phyloP scores from a whole-genome alignment of 106 monocot genomes.

The Allium cepa region DNA sequence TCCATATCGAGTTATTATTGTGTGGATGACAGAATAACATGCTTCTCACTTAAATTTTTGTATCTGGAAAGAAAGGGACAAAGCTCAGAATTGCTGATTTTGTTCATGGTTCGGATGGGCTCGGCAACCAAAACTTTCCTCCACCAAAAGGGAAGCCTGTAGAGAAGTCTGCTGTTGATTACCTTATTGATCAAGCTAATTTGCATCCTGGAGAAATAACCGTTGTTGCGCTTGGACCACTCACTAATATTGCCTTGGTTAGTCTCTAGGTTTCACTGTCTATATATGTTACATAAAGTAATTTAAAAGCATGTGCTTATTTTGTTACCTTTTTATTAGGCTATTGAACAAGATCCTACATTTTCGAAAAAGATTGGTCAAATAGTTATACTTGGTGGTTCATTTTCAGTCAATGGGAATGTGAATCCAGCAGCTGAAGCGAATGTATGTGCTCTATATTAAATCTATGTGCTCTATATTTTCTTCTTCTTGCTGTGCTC shows the following conservation, averaged over 20 bases:
- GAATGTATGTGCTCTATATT: slow-evolving; percentile 47
- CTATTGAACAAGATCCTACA: slow-evolving; percentile 80
- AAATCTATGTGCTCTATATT: too few species aligned
- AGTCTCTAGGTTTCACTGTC: slow-evolving; percentile 12
- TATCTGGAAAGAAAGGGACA: slow-evolving; percentile 58
- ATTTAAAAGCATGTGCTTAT: not conserved
- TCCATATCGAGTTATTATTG: too few species aligned
- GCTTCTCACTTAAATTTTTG: slow-evolving; percentile 1
- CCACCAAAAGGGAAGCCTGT: slow-evolving; percentile 59
- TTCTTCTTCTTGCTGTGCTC: too few species aligned
- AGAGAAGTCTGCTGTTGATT: slow-evolving; percentile 67
- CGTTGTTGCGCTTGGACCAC: slow-evolving; percentile 81
- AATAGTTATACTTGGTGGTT: slow-evolving; percentile 95
- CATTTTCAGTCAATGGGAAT: slow-evolving; percentile 95
- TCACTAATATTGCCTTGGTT: slow-evolving; percentile 93
- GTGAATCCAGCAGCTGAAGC: slow-evolving; percentile 98
- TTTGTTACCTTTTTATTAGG: slow-evolving; percentile 35
- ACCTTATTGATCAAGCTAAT: slow-evolving; percentile 76
- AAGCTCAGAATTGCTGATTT: slow-evolving; percentile 86
- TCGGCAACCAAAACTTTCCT: slow-evolving; percentile 95
- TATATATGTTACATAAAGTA: not conserved
- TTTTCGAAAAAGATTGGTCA: slow-evolving; percentile 81
- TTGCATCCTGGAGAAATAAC: slow-evolving; percentile 73
- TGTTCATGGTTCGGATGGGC: slow-evolving; percentile 91
- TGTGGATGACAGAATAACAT: too few species aligned